Evolutionary conservation across 768 basidiomycete genomes (phyloP), one percentile per base, ranked within the genome.

Genomic region (Mycena vitilis): DNA sequence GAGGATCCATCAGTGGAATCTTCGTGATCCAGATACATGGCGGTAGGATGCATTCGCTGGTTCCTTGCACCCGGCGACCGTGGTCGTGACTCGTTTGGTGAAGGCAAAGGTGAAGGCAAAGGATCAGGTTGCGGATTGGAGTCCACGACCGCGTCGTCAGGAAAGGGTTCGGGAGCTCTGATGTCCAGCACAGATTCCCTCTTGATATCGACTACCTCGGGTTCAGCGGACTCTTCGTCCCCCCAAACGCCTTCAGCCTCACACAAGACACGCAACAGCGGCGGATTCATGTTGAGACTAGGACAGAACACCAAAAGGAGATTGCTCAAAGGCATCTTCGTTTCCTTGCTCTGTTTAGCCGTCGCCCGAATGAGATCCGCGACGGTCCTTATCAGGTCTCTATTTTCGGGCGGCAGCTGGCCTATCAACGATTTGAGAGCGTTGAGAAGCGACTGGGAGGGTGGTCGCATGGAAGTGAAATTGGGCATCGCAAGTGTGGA

Each of bases 251-350:
- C 85, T 63, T 88, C 84, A 11, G 86, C 85, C 76, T 95, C 93
- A 73, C 93, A 93, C 4, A 95, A 78, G 37, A 90, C 86, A 69
- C 91, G 86, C 72, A 95, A 78, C 34, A 95, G 75, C 2, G 89
- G 84, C 18, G 93, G 92, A 65, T 83, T 92, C 88, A 96, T 91
- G 75, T 86, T 89, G 75, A 96, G 78, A 75, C 90, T 95, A 9
- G 96, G 96, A 69, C 93, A 95, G 76, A 98, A 90, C 57, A 97
- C 91, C 40, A 96, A 81, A 55, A 96, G 81, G 72, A 98, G 78
- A 74, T 98, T 98, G 77, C 91, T 91, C 71, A 98, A 79, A 3
- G 95, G 94, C 96, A 98, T 98, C 80, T 94, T 95, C 42, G 95
- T 98, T 73, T 89, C 87, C 70, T 85, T 86, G 73, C 85, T 84